phyloP scores from a whole-genome alignment of 2,329 filamentous ascomycete species.

The Aspergillus flavus region DNA sequence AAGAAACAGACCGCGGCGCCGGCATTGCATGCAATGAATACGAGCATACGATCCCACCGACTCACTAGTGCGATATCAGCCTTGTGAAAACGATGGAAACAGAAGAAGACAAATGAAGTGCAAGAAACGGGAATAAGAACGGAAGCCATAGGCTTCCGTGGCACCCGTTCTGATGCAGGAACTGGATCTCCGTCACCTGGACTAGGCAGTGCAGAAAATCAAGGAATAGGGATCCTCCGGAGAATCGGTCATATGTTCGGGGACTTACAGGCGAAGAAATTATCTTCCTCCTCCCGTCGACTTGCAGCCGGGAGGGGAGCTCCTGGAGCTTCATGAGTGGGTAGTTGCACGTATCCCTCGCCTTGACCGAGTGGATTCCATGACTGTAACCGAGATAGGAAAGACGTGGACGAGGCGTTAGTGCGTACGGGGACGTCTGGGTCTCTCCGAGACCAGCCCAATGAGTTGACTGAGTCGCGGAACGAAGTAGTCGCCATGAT shows the following conservation, averaged over 20 bases:
- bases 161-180: conserved; percentile 41
- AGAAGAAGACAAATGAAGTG: conserved; percentile 1
- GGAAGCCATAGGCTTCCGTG: conserved; percentile 21
- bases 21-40: conserved; percentile 89
- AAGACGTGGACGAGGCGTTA: conserved; percentile 61
- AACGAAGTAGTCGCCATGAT: conserved; percentile 64
- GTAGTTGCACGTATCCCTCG: conserved; percentile 86
- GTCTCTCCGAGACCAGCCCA: conserved; percentile 90
- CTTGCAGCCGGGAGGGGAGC: conserved; percentile 83
- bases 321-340: conserved; percentile 78
- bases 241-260: conserved; percentile 26
- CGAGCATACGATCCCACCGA: conserved; percentile 91
- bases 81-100: conserved; percentile 4
- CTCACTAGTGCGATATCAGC: conserved; percentile 66
- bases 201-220: conserved; percentile 27
- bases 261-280: conserved; percentile 90
- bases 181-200: conserved; percentile 39
- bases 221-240: conserved; percentile 12
- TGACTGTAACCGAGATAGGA: conserved; percentile 79
- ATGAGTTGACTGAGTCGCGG: conserved; percentile 88
- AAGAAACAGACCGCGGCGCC: conserved; percentile 90
- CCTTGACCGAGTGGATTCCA: conserved; percentile 80
- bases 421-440: conserved; percentile 74
- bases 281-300: conserved; percentile 91
- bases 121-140: conserved; percentile 4